These are phyloP conservation scores for Pichia sp. DNA, from an alignment of 1,139 yeast species.

Conservation along the genomic window DNA sequence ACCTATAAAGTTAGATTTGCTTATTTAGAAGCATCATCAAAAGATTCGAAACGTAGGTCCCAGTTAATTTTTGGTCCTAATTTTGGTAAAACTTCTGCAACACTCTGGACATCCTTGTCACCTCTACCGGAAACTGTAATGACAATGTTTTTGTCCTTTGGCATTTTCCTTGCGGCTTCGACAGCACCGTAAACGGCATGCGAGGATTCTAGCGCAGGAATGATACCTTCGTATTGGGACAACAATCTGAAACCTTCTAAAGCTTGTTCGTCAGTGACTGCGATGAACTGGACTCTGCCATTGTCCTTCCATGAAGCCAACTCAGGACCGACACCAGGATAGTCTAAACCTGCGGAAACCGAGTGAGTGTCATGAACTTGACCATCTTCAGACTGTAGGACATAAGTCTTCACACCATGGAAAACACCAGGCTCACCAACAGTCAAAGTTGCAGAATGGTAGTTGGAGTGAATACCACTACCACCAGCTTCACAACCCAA, in stretches of 20 bases:
- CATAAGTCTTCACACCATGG: constrained; percentile 95
- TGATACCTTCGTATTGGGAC: constrained; percentile 94
- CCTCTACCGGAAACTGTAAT: constrained; percentile 97
- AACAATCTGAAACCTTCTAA: constrained; percentile 81
- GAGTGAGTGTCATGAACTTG: constrained; percentile 98
- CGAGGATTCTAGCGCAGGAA: constrained; percentile 96
- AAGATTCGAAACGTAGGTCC: constrained; percentile 85
- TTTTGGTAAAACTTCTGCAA: constrained; percentile 86
- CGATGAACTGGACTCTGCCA: constrained; percentile 86
- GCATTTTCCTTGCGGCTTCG: constrained; percentile 79
- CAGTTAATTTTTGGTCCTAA: constrained; percentile 90
- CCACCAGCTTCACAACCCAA: constrained; percentile 99
- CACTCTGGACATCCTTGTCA: constrained; percentile 97
- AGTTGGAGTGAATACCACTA: constrained; percentile 81
- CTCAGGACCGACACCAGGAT: constrained; percentile 99
- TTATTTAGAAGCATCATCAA: constrained; percentile 29
- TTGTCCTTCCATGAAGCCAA: constrained; percentile 90
- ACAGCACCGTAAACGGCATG: constrained; percentile 94
- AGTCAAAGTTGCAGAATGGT: constrained; percentile 89
- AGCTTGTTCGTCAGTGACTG: constrained; percentile 94
- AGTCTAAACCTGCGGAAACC: constrained; percentile 96
- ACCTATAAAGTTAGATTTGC: not conserved
- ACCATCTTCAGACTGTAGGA: constrained; percentile 86
- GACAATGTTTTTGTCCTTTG: constrained; percentile 71
- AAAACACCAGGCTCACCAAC: constrained; percentile 95